phyloP scores from a whole-genome alignment of 441 rosid genomes.

The Jatropha multifida region DNA sequence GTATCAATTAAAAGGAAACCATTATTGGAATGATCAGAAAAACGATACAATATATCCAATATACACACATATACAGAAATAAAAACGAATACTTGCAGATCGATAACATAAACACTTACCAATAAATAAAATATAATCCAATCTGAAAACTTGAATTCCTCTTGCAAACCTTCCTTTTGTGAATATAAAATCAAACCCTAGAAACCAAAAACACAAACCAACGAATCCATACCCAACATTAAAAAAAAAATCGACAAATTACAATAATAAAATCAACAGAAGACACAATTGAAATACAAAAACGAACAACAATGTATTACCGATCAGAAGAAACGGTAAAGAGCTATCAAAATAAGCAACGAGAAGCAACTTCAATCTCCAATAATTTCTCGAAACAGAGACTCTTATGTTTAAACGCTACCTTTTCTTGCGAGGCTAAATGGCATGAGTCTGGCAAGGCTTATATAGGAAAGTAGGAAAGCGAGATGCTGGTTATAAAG shows the following conservation, averaged over 20 bases:
- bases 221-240: background rate
- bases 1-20: too few relatives aligned
- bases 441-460: too few relatives aligned
- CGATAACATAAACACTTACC: constrained; percentile 4
- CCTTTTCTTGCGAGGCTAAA: background rate
- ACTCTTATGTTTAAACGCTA: background rate
- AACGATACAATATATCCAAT: background rate
- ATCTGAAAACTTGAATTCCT: constrained; percentile 10
- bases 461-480: background rate
- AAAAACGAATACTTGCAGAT: too few relatives aligned
- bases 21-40: background rate
- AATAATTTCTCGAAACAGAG: background rate
- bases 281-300: background rate
- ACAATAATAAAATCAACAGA: background rate
- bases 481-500: background rate
- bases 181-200: background rate
- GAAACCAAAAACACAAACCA: background rate
- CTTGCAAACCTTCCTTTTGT: constrained; percentile 1
- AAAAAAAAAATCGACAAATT: background rate
- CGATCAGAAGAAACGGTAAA: background rate
- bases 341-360: background rate
- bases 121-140: constrained; percentile 4
- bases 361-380: background rate
- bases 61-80: background rate
- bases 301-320: background rate